These are phyloP conservation scores for Ehretia macrophylla DNA, from an alignment of 257 asterid genomes.

Conservation along the genomic window DNA sequence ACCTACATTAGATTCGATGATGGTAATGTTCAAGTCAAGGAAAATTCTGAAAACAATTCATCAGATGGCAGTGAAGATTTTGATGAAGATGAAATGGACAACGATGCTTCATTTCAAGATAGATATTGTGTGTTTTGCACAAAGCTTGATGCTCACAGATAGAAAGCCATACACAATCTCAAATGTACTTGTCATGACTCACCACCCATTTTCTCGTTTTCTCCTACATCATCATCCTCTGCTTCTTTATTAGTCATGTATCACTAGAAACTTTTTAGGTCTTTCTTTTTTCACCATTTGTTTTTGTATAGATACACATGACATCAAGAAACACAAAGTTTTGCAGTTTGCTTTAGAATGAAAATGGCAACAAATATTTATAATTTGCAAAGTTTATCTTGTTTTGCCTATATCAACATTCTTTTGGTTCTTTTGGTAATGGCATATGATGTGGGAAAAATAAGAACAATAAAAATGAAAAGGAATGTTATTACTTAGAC, in stretches of 20 bases:
- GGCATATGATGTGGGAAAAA: no score
- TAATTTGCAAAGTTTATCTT: neutral
- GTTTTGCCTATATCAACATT: neutral
- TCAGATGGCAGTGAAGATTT: constrained; percentile 32
- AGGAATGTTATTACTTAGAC: neutral
- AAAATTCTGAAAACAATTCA: constrained; percentile 27
- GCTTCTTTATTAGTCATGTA: constrained; percentile 44
- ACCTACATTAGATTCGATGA: constrained; percentile 44
- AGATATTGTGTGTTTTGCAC: constrained; percentile 78
- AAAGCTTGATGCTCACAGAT: constrained; percentile 48
- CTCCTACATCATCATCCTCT: constrained; percentile 47
- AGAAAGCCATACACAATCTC: constrained; percentile 48
- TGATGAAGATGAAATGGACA: constrained; percentile 32
- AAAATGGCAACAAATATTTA: neutral
- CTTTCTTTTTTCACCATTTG: constrained; percentile 15
- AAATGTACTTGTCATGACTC: constrained; percentile 61
- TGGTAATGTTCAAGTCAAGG: constrained; percentile 35
- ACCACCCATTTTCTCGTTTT: constrained; percentile 37
- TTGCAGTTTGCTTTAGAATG: neutral
- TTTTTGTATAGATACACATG: constrained; percentile 31
- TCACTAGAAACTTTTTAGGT: constrained; percentile 23
- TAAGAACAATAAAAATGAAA: no score
- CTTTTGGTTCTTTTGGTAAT: no score
- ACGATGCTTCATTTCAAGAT: constrained; percentile 28
- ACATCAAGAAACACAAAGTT: neutral